These are phyloP conservation scores for Lachnellula arida DNA, from an alignment of 2,329 filamentous ascomycete genomes.

Conservation along the genomic window DNA sequence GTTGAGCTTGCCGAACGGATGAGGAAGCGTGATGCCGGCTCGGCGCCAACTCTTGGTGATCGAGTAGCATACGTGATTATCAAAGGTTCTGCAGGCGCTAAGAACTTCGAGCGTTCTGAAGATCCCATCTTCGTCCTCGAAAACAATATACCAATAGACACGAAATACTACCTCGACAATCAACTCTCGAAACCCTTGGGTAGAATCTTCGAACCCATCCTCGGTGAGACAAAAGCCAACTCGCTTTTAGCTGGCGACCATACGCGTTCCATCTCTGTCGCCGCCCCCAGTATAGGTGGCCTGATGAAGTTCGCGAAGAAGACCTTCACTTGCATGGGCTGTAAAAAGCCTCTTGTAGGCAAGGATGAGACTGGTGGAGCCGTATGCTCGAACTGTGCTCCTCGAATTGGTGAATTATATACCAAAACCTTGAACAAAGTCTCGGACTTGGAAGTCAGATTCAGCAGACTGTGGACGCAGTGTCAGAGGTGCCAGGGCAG, in stretches of 20 bases:
- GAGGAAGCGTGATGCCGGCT: slow-evolving; percentile 94
- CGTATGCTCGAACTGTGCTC: slow-evolving; percentile 80
- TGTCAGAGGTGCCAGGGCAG: slow-evolving; percentile 97
- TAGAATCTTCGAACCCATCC: slow-evolving; percentile 95
- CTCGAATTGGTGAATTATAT: slow-evolving; percentile 86
- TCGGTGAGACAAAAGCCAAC: slow-evolving; percentile 86
- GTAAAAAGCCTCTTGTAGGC: slow-evolving; percentile 87
- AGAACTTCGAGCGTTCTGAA: slow-evolving; percentile 96
- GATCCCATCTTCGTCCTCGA: slow-evolving; percentile 96
- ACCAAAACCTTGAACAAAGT: slow-evolving; percentile 84
- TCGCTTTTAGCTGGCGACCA: slow-evolving; percentile 87
- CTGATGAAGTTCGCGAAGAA: slow-evolving; percentile 99
- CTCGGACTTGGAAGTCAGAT: slow-evolving; percentile 87
- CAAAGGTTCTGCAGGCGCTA: slow-evolving; percentile 81
- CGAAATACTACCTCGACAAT: slow-evolving; percentile 97
- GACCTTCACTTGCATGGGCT: slow-evolving; percentile 97
- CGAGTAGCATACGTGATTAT: slow-evolving; percentile 98
- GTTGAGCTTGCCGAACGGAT: slow-evolving; percentile 93
- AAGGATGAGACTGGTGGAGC: slow-evolving; percentile 79
- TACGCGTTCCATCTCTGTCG: slow-evolving; percentile 89
- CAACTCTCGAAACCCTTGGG: slow-evolving; percentile 91
- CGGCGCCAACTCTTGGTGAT: slow-evolving; percentile 86
- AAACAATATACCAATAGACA: slow-evolving; percentile 96
- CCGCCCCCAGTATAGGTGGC: slow-evolving; percentile 84
- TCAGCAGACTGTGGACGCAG: slow-evolving; percentile 93